A percentile compares a stretch with the other conserved stretches of the same genome.
phyloP scores from a whole-genome alignment of 768 basidiomycete species.

The Termitomyces sp. region DNA sequence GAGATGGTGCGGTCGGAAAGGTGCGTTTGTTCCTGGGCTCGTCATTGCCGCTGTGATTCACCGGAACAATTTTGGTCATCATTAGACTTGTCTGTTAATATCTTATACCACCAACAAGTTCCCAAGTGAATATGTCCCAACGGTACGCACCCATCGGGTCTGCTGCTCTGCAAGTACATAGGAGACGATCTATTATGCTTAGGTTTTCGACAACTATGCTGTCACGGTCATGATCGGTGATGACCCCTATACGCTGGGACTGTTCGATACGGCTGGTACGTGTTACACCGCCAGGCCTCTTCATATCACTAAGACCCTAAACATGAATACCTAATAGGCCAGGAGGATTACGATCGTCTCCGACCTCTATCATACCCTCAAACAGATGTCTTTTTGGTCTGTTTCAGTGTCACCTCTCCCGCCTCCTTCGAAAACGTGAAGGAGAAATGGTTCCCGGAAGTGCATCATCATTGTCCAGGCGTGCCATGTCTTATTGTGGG shows the following conservation, averaged over 20 bases:
- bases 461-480: conserved; percentile 98
- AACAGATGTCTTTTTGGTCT: conserved; percentile 99
- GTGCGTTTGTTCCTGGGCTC: conserved; percentile 38
- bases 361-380: conserved; percentile 99
- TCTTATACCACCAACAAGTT: conserved; percentile 98
- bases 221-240: conserved; percentile 99
- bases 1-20: conserved; percentile 98
- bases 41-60: not conserved
- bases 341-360: conserved; percentile 99
- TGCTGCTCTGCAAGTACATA: conserved; percentile 14
- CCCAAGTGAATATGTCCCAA: conserved; percentile 98
- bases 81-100: conserved; percentile 85
- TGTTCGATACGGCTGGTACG: conserved; percentile 98
- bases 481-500: conserved; percentile 99
- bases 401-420: conserved; percentile 97
- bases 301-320: conserved; percentile 6
- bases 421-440: conserved; percentile 99
- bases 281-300: conserved; percentile 12
- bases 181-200: conserved; percentile 15
- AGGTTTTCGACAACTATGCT: conserved; percentile 97
- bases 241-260: conserved; percentile 95
- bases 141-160: conserved; percentile 52
- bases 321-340: conserved; percentile 47
- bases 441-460: conserved; percentile 99
- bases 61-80: conserved; percentile 5